Evolutionary conservation across 371 early-diverging fungal genomes (phyloP), one percentile per base, ranked within the genome.

Genomic region (Saksenaea vasiformis): DNA sequence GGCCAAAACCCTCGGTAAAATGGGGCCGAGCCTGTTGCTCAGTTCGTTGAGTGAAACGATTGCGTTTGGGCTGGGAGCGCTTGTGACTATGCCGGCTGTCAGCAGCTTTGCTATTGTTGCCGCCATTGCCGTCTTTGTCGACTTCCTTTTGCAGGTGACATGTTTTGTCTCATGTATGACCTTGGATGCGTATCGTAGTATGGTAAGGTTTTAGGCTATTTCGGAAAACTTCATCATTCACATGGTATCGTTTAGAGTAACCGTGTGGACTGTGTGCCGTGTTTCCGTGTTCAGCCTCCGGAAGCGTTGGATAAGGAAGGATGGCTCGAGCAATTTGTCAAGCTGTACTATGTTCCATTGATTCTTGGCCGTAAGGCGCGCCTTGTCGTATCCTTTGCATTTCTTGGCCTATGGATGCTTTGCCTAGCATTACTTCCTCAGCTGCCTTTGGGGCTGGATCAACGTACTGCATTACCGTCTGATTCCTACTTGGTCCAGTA

Each of bases 81-180:
- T 90, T 53, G 90, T 92, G 3, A 84, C 85, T 1, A 92, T 91
- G 90, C 92, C 92, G 1, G 91, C 91, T 19, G 91, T 92, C 24
- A 86, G 88, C 56, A 83, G 85, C 26, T 92, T 92, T 81, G 87
- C 90, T 14, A 76, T 89, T 66, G 89, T 87, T 54, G 91, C 92
- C 5, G 85, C 90, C 0, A 72, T 88, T 68, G 90, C 92, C 35
- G 85, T 92, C 2, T 87, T 87, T 77, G 76, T 90, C 7, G 88
- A 91, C 59, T 89, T 90, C 64, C 31, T 87, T n/a, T 81, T 91
- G 4, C 91, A 92, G 66, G 86, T 90, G 14, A 92, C 91, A 0
- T 83, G 83, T 5, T 90, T 92, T 66, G 79, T 90, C 11, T 81
- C 90, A 1, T 84, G 89, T 57, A 73, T 92, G 65, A 78, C 87